A percentile compares a stretch with the other conserved stretches of the same genome.
phyloP scores from a whole-genome alignment of 1,139 yeast species.

The Debaryomycetaceae sp. region DNA sequence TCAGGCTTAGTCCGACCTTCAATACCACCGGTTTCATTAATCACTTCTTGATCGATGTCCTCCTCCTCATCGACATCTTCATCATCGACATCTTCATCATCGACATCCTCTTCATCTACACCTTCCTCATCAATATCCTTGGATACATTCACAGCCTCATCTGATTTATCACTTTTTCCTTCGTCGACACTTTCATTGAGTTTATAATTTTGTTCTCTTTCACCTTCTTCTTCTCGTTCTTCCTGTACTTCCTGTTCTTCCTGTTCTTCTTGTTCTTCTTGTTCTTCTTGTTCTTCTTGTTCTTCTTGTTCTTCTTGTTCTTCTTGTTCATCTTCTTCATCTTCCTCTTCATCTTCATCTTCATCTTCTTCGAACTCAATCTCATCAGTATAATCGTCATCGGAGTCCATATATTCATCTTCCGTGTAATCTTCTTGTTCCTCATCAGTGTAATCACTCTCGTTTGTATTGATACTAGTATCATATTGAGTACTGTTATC shows the following conservation, averaged over 20 bases:
- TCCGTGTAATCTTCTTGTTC: conserved; percentile 14
- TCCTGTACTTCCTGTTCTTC: no score
- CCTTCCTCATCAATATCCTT: conserved; percentile 21
- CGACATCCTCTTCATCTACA: conserved; percentile 4
- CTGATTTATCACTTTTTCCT: conserved; percentile 21
- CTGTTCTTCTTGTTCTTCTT: no score
- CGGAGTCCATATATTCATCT: conserved; percentile 16
- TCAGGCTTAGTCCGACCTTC: no score
- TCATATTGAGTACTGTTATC: not conserved
- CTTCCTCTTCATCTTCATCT: conserved; percentile 26
- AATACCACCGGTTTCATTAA: no score
- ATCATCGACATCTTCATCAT: conserved; percentile 7
- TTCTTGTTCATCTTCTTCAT: conserved; percentile 23
- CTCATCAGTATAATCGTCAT: conserved; percentile 16
- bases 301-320: no score
- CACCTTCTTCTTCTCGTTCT: conserved; percentile 21
- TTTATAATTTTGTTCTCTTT: conserved; percentile 20
- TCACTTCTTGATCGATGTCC: no score
- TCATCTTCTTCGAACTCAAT: conserved; percentile 22
- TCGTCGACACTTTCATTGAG: conserved; percentile 21
- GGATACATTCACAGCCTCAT: conserved; percentile 19
- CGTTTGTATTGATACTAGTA: conserved; percentile 9
- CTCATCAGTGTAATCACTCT: conserved; percentile 11
- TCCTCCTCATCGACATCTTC: conserved; percentile 11
- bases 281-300: no score